Evolutionary conservation across 2,329 filamentous ascomycete genomes (phyloP), one percentile per base, ranked within the genome.

Genomic region (Onygena corvina): DNA sequence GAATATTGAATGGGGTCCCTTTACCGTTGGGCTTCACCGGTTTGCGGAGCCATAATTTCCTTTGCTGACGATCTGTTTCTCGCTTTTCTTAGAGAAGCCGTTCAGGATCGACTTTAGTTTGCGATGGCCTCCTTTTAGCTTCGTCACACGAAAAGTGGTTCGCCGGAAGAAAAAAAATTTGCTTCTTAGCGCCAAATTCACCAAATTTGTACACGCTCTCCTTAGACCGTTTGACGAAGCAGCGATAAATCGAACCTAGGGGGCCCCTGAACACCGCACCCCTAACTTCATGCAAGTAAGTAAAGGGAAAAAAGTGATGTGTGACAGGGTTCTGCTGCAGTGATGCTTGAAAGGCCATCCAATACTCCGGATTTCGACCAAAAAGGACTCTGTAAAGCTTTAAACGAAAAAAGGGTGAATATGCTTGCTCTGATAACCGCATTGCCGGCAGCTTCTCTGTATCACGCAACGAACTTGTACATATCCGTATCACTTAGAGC

Each of bases 81-180:
- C n/a, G n/a, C n/a, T n/a, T n/a, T n/a, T n/a, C n/a, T n/a, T n/a
- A n/a, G n/a, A n/a, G n/a, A n/a, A n/a, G n/a, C n/a, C n/a, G n/a
- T n/a, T n/a, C n/a, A n/a, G n/a, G n/a, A n/a, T n/a, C n/a, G n/a
- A n/a, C n/a, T n/a, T n/a, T n/a, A n/a, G n/a, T n/a, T n/a, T n/a
- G n/a, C n/a, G n/a, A n/a, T n/a, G n/a, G n/a, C n/a, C n/a, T n/a
- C n/a, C n/a, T n/a, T n/a, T n/a, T n/a, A n/a, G n/a, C n/a, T 40
- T 25, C 23, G 18, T 23, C 11, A 40, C 20, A 21, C 11, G 36
- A 5, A 21, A 40, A 40, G 36, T 40, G 36, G 36, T 40, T 40
- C 36, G 36, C 14, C 36, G 36, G 36, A 40, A 25, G 36, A 25
- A 40, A 40, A 40, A 40, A 25, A n/a, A n/a, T 40, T 21, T 40